Conservation (phyloP, 495 filamentous ascomycete species). For the Aspergillus coremiiformis region DNA sequence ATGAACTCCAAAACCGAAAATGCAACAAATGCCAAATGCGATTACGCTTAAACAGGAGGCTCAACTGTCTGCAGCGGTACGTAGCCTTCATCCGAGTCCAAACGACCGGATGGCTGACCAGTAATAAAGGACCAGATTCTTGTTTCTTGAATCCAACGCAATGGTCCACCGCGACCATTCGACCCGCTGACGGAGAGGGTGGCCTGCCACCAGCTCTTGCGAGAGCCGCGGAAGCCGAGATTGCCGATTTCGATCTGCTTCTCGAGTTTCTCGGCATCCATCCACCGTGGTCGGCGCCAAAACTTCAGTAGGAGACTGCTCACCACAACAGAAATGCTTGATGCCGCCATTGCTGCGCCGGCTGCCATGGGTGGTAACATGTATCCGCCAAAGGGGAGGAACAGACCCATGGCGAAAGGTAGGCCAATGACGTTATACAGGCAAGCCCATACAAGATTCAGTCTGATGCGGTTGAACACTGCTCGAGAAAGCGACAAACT, state of each 20-base stretch:
- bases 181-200: conserved; percentile 19
- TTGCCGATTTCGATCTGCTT: conserved; percentile 30
- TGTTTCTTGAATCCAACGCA: conserved; percentile 15
- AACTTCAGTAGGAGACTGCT: conserved; percentile 78
- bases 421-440: conserved; percentile 88
- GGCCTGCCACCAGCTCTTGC: conserved; percentile 29
- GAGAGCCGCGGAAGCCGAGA: conserved; percentile 6
- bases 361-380: conserved; percentile 92
- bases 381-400: conserved; percentile 82
- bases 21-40: background rate
- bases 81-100: conserved; percentile 33
- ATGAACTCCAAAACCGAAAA: background rate
- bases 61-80: conserved; percentile 41
- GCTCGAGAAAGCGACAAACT: conserved; percentile 71
- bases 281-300: conserved; percentile 84
- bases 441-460: conserved; percentile 88
- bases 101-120: conserved; percentile 17
- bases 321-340: conserved; percentile 81
- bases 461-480: conserved; percentile 88
- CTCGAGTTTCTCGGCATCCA: conserved; percentile 64
- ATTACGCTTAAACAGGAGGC: conserved; percentile 21
- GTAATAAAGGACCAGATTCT: conserved; percentile 25
- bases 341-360: conserved; percentile 87
- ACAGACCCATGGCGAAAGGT: conserved; percentile 90
- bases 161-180: conserved; percentile 11